These are phyloP conservation scores for Eucalyptus marginata DNA, from an alignment of 345 rosid genomes.

Conservation along the genomic window DNA sequence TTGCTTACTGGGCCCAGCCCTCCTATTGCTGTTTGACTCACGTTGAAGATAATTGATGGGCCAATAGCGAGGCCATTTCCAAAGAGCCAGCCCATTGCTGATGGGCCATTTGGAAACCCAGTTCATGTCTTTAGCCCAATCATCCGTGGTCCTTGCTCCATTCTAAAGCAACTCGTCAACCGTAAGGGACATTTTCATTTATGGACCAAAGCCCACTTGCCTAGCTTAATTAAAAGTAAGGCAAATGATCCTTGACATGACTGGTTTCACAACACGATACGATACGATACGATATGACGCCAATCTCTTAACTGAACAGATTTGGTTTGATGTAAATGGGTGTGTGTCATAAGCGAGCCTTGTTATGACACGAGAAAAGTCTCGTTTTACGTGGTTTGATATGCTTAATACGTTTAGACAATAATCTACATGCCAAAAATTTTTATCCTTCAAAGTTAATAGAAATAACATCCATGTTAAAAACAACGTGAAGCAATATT, in stretches of 20 bases:
- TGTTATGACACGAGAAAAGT: background rate
- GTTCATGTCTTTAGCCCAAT: background rate
- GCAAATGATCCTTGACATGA: background rate
- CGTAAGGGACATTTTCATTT: background rate
- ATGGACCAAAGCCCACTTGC: background rate
- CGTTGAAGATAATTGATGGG: background rate
- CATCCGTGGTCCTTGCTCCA: background rate
- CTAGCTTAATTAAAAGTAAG: background rate
- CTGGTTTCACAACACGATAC: background rate
- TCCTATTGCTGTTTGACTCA: background rate
- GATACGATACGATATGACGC: background rate
- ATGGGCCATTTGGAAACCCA: background rate
- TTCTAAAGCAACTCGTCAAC: background rate
- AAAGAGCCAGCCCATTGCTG: background rate
- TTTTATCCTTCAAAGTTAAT: background rate
- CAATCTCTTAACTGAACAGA: fast-evolving
- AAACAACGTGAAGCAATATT: background rate
- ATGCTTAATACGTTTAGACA: background rate
- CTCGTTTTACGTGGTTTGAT: fast-evolving
- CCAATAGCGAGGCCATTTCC: background rate
- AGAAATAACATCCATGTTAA: background rate
- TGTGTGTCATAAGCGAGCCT: background rate
- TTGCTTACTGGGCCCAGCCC: background rate
- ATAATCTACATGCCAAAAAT: background rate
- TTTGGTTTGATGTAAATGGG: background rate